These are phyloP conservation scores for Cladophialophora exuberans DNA, from an alignment of 2,329 filamentous ascomycete species.

Conservation along the genomic window DNA sequence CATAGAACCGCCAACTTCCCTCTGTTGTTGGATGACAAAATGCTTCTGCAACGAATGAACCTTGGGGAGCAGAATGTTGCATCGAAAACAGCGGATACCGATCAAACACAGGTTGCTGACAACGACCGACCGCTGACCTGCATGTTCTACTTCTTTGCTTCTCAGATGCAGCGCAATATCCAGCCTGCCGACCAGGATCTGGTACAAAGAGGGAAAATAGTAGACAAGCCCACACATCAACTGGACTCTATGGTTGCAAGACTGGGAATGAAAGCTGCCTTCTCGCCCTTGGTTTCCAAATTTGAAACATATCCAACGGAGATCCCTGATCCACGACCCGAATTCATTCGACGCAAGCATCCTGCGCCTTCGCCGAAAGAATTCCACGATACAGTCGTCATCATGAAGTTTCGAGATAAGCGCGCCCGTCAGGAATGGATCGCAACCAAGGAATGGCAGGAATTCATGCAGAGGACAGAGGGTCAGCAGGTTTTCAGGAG, in stretches of 20 bases:
- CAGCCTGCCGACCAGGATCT: constrained; percentile 25
- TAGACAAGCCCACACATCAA: constrained; percentile 26
- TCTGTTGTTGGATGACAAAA: not conserved
- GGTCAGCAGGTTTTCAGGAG: constrained; percentile 34
- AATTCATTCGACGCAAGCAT: constrained; percentile 10
- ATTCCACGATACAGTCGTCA: constrained; percentile 36
- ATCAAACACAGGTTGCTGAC: constrained; percentile 11
- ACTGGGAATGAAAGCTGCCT: constrained; percentile 33
- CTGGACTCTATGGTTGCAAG: constrained; percentile 35
- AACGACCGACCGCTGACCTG: constrained; percentile 30
- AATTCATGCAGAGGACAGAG: constrained; percentile 36
- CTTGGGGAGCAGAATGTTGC: constrained; percentile 10
- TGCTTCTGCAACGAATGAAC: constrained; percentile 17
- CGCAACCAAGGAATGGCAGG: constrained; percentile 34
- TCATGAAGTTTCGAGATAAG: constrained; percentile 35
- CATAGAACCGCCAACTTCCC: too few species aligned
- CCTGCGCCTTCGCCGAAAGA: constrained; percentile 27
- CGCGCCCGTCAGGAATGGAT: constrained; percentile 34
- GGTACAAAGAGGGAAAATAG: constrained; percentile 19
- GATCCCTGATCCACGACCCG: constrained; percentile 27
- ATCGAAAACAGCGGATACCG: not conserved
- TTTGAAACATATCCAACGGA: constrained; percentile 36
- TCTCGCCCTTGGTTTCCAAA: constrained; percentile 34
- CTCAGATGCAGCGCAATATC: constrained; percentile 35
- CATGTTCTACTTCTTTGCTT: constrained; percentile 37